These are phyloP conservation scores for Kuraishia piskuri DNA, from an alignment of 805 yeast species.

Conservation along the genomic window DNA sequence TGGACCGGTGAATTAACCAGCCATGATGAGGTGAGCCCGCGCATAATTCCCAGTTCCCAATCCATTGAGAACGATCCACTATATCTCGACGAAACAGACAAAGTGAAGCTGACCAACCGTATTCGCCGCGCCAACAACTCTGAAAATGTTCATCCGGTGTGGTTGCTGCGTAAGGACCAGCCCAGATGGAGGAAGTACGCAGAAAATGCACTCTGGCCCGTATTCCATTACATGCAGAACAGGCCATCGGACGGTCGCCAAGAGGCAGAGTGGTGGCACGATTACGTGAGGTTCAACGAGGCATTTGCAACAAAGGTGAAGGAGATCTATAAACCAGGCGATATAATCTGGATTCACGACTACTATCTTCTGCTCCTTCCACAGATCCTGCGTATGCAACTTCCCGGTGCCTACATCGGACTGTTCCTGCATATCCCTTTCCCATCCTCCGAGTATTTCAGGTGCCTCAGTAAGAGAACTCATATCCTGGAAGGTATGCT, in stretches of 20 bases:
- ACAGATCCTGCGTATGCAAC: constrained; percentile 68
- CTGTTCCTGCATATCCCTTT: constrained; percentile 86
- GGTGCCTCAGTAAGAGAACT: constrained; percentile 77
- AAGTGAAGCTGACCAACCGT: constrained; percentile 35
- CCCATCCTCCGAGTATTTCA: constrained; percentile 89
- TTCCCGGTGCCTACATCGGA: constrained; percentile 68
- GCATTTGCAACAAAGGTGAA: constrained; percentile 77
- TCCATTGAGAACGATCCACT: constrained; percentile 48
- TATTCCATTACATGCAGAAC: constrained; percentile 85
- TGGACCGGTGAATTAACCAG: constrained; percentile 87
- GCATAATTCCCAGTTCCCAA: constrained; percentile 15
- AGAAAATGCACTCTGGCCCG: constrained; percentile 89
- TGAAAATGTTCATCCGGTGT: constrained; percentile 70
- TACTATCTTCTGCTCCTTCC: constrained; percentile 78
- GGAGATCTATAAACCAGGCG: constrained; percentile 76
- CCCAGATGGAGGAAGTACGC: constrained; percentile 84
- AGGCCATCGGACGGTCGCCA: constrained; percentile 60
- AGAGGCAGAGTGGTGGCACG: constrained; percentile 73
- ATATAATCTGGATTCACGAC: constrained; percentile 88
- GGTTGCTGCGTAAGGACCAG: constrained; percentile 77
- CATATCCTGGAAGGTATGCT: constrained; percentile 84
- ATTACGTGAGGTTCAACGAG: constrained; percentile 85
- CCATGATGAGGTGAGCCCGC: constrained; percentile 12
- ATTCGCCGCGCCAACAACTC: constrained; percentile 38
- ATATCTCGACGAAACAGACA: constrained; percentile 49